A percentile compares a stretch with the other conserved stretches of the same genome.
phyloP scores from a whole-genome alignment of 495 filamentous ascomycete species.

The Lindgomyces ingoldianus region DNA sequence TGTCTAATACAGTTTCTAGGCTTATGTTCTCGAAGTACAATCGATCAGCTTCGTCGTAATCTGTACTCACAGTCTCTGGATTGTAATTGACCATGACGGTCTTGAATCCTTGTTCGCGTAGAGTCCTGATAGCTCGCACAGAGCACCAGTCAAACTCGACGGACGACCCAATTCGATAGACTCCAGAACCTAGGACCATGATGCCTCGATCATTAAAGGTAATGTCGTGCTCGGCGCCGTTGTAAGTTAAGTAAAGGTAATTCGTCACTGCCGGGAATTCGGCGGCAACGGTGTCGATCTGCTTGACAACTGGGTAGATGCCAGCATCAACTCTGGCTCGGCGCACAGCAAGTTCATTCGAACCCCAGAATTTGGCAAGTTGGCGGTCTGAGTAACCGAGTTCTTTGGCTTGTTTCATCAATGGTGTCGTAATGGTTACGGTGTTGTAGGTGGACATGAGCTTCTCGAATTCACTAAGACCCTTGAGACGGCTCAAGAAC shows the following conservation, averaged over 20 bases:
- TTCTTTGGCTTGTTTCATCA: conserved; percentile 83
- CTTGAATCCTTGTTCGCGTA: conserved; percentile 84
- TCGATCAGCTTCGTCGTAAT: conserved; percentile 94
- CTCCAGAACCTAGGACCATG: conserved; percentile 96
- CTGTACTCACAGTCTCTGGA: conserved; percentile 91
- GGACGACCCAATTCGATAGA: conserved; percentile 95
- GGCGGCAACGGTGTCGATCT: conserved; percentile 97
- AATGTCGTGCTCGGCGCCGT: conserved; percentile 84
- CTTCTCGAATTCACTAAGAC: conserved; percentile 84
- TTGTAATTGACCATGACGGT: conserved; percentile 97
- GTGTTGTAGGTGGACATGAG: conserved; percentile 69
- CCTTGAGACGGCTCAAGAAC: conserved; percentile 90
- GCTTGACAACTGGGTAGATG: conserved; percentile 88
- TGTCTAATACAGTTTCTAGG: conserved; percentile 89
- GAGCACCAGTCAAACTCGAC: conserved; percentile 99
- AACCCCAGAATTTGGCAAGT: conserved; percentile 88
- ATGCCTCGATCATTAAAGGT: conserved; percentile 82
- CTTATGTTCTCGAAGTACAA: conserved; percentile 98
- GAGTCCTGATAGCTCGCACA: conserved; percentile 90
- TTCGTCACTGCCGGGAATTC: conserved; percentile 96
- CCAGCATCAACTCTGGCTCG: conserved; percentile 78
- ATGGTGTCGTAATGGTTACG: conserved; percentile 60
- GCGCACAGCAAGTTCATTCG: conserved; percentile 86
- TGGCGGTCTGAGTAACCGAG: conserved; percentile 93
- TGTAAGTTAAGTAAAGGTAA: conserved; percentile 98